These are phyloP conservation scores for Ganoderma multipileum DNA, from an alignment of 1,284 basidiomycete genomes.

Conservation along the genomic window DNA sequence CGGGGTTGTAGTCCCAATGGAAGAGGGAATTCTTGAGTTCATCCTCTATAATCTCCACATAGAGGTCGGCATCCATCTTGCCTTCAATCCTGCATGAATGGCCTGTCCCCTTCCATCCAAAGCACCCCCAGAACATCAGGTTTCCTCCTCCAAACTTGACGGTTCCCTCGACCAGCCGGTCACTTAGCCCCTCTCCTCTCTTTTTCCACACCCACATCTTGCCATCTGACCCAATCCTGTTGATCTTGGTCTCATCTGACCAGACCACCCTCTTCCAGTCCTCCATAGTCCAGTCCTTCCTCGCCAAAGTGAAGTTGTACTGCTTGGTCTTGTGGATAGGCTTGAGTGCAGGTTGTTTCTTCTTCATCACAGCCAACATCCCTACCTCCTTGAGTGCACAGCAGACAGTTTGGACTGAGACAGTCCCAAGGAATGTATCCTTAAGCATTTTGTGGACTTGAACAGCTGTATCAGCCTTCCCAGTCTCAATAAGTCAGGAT, in stretches of 20 bases:
- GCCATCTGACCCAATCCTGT: slow-evolving; percentile 44
- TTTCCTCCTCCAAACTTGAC: too few species aligned
- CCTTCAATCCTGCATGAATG: too few species aligned
- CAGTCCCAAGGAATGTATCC: background rate
- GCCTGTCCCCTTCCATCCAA: too few species aligned
- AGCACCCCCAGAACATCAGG: too few species aligned
- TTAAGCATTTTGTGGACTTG: too few species aligned
- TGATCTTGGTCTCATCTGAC: too few species aligned
- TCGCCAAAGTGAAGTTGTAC: slow-evolving; percentile 3
- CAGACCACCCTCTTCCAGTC: too few species aligned
- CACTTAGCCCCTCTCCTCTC: slow-evolving; percentile 29
- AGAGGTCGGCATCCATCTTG: too few species aligned
- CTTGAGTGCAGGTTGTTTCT: slow-evolving; percentile 10
- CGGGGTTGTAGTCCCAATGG: slow-evolving; percentile 15
- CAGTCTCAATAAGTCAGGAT: too few species aligned
- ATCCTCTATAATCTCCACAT: slow-evolving; percentile 41
- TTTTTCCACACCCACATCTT: slow-evolving; percentile 31
- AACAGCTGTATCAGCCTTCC: too few species aligned
- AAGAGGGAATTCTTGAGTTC: slow-evolving; percentile 29
- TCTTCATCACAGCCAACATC: slow-evolving; percentile 9
- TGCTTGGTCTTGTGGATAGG: background rate
- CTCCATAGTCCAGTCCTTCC: too few species aligned
- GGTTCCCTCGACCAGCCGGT: too few species aligned
- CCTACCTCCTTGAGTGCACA: slow-evolving; percentile 3
- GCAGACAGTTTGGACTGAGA: slow-evolving; percentile 5